phyloP scores from a whole-genome alignment of 2,329 filamentous ascomycete genomes.

The Sporothrix protearum region DNA sequence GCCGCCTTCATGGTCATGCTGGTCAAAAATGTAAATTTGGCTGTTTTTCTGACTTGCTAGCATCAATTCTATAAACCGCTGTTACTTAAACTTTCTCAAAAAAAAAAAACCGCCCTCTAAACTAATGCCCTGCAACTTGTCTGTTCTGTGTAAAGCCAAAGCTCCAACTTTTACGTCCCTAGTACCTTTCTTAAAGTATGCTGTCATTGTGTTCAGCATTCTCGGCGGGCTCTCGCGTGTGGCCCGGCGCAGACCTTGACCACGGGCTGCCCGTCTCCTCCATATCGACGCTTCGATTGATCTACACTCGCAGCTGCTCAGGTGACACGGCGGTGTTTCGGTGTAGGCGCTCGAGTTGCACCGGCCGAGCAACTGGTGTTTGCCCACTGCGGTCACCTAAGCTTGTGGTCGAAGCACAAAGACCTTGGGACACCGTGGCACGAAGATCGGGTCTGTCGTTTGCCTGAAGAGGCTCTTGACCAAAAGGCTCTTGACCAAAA shows the following conservation, averaged over 20 bases:
- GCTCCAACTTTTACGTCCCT: background rate
- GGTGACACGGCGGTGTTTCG: slow-evolving; percentile 23
- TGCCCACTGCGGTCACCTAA: background rate
- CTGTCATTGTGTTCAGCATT: slow-evolving; percentile 1
- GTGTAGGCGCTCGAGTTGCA: slow-evolving; percentile 20
- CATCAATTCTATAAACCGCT: background rate
- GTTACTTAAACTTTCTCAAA: background rate
- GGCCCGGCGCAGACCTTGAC: background rate
- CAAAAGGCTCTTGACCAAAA: background rate
- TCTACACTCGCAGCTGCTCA: slow-evolving; percentile 26
- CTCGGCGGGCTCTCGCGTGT: background rate
- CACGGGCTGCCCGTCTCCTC: slow-evolving; percentile 8
- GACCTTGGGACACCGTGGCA: background rate
- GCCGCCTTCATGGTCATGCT: background rate
- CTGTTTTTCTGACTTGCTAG: background rate
- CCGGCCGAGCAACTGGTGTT: background rate
- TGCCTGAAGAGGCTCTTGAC: background rate
- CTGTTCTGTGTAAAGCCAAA: background rate
- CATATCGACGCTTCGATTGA: background rate
- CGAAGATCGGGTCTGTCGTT: background rate
- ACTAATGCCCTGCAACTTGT: background rate
- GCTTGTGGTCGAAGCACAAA: background rate
- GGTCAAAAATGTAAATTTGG: background rate
- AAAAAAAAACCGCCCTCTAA: background rate
- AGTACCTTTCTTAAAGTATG: background rate